These are phyloP conservation scores for Ceratocystis destructans DNA, from an alignment of 2,329 filamentous ascomycete species.

Conservation along the genomic window DNA sequence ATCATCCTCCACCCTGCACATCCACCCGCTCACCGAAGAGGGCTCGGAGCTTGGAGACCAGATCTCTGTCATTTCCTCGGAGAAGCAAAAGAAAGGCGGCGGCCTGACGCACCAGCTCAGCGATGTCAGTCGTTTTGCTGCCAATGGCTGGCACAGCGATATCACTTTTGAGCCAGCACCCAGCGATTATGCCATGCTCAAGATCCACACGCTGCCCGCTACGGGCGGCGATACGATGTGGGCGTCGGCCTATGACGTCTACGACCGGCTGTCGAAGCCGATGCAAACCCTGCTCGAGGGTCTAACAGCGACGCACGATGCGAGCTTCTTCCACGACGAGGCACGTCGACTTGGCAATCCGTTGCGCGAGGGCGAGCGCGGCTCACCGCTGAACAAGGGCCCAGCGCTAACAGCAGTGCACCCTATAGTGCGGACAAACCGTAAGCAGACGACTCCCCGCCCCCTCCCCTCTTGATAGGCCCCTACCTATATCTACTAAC, in stretches of 20 bases:
- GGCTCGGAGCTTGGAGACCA: conserved; percentile 41
- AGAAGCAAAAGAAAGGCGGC: conserved; percentile 41
- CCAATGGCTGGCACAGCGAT: conserved; percentile 34
- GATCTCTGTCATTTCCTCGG: conserved; percentile 42
- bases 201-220: conserved; percentile 40
- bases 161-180: conserved; percentile 48
- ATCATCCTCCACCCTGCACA: conserved; percentile 41
- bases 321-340: conserved; percentile 37
- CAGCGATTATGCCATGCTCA: conserved; percentile 47
- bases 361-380: conserved; percentile 33
- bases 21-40: conserved; percentile 45
- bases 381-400: conserved; percentile 45
- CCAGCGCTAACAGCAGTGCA: conserved; percentile 36
- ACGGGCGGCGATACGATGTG: conserved; percentile 49
- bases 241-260: conserved; percentile 49
- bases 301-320: conserved; percentile 37
- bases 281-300: conserved; percentile 40
- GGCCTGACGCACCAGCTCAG: conserved; percentile 38
- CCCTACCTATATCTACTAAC: background rate
- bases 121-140: conserved; percentile 35
- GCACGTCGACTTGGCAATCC: conserved; percentile 35
- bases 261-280: conserved; percentile 39
- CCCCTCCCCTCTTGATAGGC: background rate
- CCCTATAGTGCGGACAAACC: conserved; percentile 46
- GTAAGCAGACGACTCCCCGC: conserved; percentile 9